Evolutionary conservation across 345 rosid species (phyloP), one percentile per base, ranked within the genome.

Genomic region (Salix caprea): DNA sequence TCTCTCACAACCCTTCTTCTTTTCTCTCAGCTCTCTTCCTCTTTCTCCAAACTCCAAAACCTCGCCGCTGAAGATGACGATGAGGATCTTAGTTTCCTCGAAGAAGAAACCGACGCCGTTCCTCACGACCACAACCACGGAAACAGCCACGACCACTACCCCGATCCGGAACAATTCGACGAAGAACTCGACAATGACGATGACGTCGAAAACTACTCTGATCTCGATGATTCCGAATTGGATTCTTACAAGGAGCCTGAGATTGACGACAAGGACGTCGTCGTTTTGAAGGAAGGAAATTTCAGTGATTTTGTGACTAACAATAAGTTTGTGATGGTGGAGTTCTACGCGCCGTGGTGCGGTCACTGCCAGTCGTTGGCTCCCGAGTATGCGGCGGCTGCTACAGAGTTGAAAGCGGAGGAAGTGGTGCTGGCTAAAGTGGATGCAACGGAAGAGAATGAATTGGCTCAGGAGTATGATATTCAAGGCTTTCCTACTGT

Each of bases 271-370:
- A 91, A 88, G 81, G 98, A 96, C 81, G 98, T 96, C 7, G 97
- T 94, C 24, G 88, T 96, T 52, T 73, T 96, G 79, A 94, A 85
- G 83, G 91, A 88, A 66, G 75, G 94, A 6, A 96, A 96, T 78
- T 92, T 96, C 88, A 91, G 86, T 32, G 91, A 88, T 39, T 79
- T 88, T 78, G 76, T 92, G 19, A 87, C 84, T 85, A 89, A 86
- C 5, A 86, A 91, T 72, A 85, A 85, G 82, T 94, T 84, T 81
- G 99, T 94, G 24, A 85, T 96, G 98, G 97, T 96, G 23, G 98
- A 96, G 76, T 96, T 96, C 84, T 96, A 96, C 84, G 98, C 99
- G 13, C 97, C 99, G 7, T 96, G 99, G 99, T 96, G 99, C 66
- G 99, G 99, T 3, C 98, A 96, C 72, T 96, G 99, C 77, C 96